Percentiles rank a stretch among this genome's conserved stretches.
Evolutionary conservation across 768 basidiomycete genomes (phyloP).

Genomic region (Hygrophorus russula): DNA sequence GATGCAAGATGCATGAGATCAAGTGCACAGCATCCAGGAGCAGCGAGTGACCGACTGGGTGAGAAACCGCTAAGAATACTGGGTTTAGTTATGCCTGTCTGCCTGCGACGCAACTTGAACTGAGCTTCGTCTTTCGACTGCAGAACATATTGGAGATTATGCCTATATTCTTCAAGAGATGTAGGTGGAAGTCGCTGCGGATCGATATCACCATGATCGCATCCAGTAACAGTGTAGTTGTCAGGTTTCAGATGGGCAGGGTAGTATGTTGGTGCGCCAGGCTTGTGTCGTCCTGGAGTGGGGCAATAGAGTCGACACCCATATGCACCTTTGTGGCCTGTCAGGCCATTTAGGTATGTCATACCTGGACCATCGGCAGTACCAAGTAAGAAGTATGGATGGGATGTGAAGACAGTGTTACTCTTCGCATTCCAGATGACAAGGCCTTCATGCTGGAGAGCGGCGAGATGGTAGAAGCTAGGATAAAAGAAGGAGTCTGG

Average conservation of each 20-base stretch:
- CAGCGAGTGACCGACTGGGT: conserved; percentile 6
- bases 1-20: conserved; percentile 21
- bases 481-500: conserved; percentile 21
- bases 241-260: conserved; percentile 17
- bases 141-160: conserved; percentile 10
- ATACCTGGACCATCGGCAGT: conserved; percentile 18
- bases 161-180: conserved; percentile 7
- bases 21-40: conserved; percentile 15
- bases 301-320: conserved; percentile 21
- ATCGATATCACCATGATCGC: conserved; percentile 19
- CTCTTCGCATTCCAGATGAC: conserved; percentile 14
- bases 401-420: not conserved
- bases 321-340: conserved; percentile 19
- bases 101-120: conserved; percentile 14
- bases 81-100: conserved; percentile 20
- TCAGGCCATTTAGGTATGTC: conserved; percentile 19
- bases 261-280: conserved; percentile 19
- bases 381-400: conserved; percentile 6
- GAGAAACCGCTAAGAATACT: conserved; percentile 17
- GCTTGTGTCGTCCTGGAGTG: conserved; percentile 16
- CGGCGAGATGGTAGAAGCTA: conserved; percentile 11
- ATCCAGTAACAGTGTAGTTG: conserved; percentile 14
- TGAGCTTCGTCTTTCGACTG: conserved; percentile 12
- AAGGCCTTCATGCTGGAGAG: conserved; percentile 12
- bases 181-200: conserved; percentile 6